Percentiles rank a stretch among this genome's conserved stretches.
phyloP scores from a whole-genome alignment of 139 green algal genomes.

The Ostreobium quekettii region DNA sequence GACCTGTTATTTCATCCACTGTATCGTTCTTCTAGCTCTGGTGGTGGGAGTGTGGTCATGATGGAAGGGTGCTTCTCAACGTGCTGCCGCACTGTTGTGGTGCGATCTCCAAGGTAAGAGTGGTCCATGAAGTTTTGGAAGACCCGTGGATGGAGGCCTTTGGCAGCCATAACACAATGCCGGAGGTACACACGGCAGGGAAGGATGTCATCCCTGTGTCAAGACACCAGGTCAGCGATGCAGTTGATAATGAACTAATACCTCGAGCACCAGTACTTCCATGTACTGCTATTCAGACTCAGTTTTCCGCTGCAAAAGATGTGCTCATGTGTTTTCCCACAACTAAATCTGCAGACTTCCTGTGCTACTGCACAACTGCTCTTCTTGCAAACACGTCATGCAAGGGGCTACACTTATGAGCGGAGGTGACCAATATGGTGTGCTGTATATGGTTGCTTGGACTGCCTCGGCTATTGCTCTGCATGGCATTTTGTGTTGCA shows the following conservation, averaged over 20 bases:
- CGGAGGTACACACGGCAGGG: slow-evolving; percentile 71
- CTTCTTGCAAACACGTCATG: too few species aligned
- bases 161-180: slow-evolving; percentile 78
- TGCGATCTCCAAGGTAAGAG: slow-evolving; percentile 73
- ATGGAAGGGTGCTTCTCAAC: slow-evolving; percentile 64
- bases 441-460: too few species aligned
- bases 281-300: background rate
- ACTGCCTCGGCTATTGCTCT: too few species aligned
- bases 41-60: slow-evolving; percentile 69
- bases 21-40: slow-evolving; percentile 61
- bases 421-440: too few species aligned
- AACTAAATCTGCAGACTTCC: slow-evolving; percentile 21
- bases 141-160: slow-evolving; percentile 43
- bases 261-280: background rate
- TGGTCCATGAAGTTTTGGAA: slow-evolving; percentile 71
- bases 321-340: background rate
- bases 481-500: too few species aligned
- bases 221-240: background rate
- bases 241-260: background rate
- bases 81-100: slow-evolving; percentile 53
- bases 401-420: too few species aligned
- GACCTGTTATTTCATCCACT: slow-evolving; percentile 47
- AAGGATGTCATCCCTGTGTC: slow-evolving; percentile 45
- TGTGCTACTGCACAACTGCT: too few species aligned
- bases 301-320: slow-evolving; percentile 14